Base-by-base conservation (phyloP, 352 stramenopile genomes). In the Globisporangium nunn region DNA sequence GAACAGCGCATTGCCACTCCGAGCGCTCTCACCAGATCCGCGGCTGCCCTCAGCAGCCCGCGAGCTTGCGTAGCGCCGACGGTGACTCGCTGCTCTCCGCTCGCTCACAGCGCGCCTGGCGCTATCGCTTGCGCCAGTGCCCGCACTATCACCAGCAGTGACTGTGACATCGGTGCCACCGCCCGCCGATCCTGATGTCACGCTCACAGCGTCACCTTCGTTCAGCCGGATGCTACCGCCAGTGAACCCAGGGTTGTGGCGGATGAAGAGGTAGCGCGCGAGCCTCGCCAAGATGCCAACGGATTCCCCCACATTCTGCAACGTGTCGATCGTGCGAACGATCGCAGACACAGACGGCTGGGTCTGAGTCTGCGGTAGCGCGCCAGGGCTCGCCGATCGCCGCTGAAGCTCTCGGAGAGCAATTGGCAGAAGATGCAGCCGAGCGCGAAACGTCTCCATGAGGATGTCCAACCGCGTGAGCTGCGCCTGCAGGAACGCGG, bases 271-370 rank as follows among this genome's bases (percentile, higher is more conserved):
- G 45, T 81, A 72, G 5, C 75, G 75, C 28, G 65, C 72, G 50
- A 81, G 74, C 15, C 72, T 67, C 15, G 75, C 64, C 35, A 88
- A 58, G 50, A 82, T 54, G 6, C 80, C 74, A 8, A 67, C 70
- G 0, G 75, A 63, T 50, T 88, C 78, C 33, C 78, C 78, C 28
- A 87, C 71, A 1, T 62, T 71, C 61, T 85, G 72, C 48, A 88
- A 50, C 31, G 59, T 76, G 54, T 88, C 75, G 41, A 88, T 80
- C 8, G 70, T 56, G 31, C 75, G 67, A 43, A 85, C 58, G n/a
- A 70, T 62, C 17, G 66, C 47, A 1, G 39, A 49, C n/a, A 74
- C 53, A 6, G 59, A 56, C 43, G 48, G 31, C 49, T 54, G 49
- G 17, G 29, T 17, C 37, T 17, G 37, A 10, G 18, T 4, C 6